Percentiles rank a stretch among this genome's conserved stretches.
phyloP scores from a whole-genome alignment of 192 early-diverging fungal genomes.

The Linnemannia exigua region DNA sequence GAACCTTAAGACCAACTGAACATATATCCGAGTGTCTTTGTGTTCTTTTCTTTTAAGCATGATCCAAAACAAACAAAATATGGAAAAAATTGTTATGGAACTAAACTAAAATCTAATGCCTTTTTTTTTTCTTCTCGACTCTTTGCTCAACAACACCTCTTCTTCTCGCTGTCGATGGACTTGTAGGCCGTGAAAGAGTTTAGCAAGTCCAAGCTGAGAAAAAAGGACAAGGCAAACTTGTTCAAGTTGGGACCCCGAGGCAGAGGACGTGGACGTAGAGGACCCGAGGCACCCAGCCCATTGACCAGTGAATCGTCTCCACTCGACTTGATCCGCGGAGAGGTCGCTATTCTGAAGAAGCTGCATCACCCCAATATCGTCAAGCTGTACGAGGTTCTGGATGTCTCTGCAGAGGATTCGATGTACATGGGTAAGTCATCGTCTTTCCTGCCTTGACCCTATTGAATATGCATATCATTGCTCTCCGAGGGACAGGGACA shows the following conservation, averaged over 20 bases:
- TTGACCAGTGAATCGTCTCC: constrained; percentile 69
- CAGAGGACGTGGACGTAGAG: constrained; percentile 67
- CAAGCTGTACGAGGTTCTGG: constrained; percentile 91
- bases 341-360: constrained; percentile 97
- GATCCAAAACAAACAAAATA: background rate
- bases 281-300: constrained; percentile 58
- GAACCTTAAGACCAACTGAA: background rate
- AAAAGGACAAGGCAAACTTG: constrained; percentile 71
- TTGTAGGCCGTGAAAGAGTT: constrained; percentile 94
- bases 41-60: background rate
- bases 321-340: constrained; percentile 87
- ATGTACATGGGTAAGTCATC: constrained; percentile 75
- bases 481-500: background rate
- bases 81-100: background rate
- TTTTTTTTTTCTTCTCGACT: background rate
- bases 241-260: constrained; percentile 64
- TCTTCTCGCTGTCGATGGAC: background rate
- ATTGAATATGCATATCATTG: background rate
- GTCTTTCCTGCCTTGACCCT: background rate
- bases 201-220: constrained; percentile 86
- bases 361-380: constrained; percentile 91
- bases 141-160: background rate
- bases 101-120: background rate
- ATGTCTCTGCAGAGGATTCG: constrained; percentile 87
- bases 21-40: background rate